These are phyloP conservation scores for Salix viminalis DNA, from an alignment of 345 rosid genomes.

Conservation along the genomic window DNA sequence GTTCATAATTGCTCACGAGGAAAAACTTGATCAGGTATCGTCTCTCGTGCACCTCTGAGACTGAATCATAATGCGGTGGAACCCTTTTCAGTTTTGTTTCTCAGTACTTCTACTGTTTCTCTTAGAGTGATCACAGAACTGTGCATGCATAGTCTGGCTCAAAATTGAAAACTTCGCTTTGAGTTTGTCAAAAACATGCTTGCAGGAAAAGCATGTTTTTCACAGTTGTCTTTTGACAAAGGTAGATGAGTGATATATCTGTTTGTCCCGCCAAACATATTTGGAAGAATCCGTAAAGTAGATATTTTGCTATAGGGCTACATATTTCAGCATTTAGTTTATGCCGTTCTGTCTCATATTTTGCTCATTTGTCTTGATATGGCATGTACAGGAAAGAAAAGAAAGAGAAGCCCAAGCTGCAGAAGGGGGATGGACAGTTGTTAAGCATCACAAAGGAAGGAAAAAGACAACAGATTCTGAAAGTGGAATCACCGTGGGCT, in stretches of 20 bases:
- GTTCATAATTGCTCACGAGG: constrained; percentile 66
- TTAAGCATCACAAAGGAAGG: constrained; percentile 89
- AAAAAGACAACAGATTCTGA: constrained; percentile 78
- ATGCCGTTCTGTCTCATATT: neutral
- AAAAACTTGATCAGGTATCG: constrained; percentile 67
- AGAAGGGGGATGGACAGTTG: constrained; percentile 98
- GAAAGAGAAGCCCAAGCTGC: constrained; percentile 77
- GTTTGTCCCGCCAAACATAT: neutral
- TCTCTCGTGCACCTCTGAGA: neutral
- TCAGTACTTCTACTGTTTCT: neutral
- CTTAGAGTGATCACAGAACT: neutral
- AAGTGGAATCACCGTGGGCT: constrained; percentile 75
- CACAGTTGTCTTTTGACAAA: neutral
- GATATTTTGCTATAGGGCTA: neutral
- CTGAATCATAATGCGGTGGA: neutral
- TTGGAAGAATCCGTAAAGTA: neutral
- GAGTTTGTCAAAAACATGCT: neutral
- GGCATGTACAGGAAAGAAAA: constrained; percentile 56
- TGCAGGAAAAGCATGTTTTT: neutral
- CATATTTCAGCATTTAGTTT: neutral
- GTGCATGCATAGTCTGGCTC: neutral
- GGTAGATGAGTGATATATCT: neutral
- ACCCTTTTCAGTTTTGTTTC: neutral
- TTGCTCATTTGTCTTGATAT: constrained; percentile 9
- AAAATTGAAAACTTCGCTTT: neutral